Conservation (phyloP, 78 protist genomes). For the Guillardia theta region DNA sequence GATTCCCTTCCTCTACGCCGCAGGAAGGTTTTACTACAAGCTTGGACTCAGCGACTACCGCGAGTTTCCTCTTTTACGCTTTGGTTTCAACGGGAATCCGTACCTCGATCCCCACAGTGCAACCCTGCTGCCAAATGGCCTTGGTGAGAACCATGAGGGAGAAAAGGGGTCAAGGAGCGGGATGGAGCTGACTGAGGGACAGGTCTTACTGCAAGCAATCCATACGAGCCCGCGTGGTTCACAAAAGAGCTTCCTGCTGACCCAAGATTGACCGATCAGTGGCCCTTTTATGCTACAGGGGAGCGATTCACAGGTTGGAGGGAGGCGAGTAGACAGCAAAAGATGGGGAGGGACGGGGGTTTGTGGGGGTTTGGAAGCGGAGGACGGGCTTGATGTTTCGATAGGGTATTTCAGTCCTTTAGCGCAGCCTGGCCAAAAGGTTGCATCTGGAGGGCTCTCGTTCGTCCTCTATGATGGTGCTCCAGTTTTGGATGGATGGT, state of each 20-base stretch:
- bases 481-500: not conserved
- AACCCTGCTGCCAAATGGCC: not conserved
- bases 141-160: too few species aligned
- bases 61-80: not conserved
- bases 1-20: not conserved
- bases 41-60: not conserved
- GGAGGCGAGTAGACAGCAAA: too few species aligned
- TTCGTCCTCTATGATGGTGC: not conserved
- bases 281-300: not conserved
- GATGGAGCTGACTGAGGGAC: not conserved
- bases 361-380: not conserved
- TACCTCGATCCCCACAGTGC: not conserved
- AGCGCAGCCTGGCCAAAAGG: not conserved
- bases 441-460: not conserved
- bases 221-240: not conserved
- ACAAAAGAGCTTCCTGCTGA: not conserved
- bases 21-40: not conserved
- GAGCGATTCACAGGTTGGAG: not conserved
- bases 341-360: not conserved
- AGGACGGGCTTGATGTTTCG: not conserved
- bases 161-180: too few species aligned
- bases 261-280: not conserved
- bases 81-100: not conserved
- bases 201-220: not conserved
- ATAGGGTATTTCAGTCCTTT: not conserved